Evolutionary conservation across 495 filamentous ascomycete genomes (phyloP).

Genomic region (Cercophora newfieldiana): DNA sequence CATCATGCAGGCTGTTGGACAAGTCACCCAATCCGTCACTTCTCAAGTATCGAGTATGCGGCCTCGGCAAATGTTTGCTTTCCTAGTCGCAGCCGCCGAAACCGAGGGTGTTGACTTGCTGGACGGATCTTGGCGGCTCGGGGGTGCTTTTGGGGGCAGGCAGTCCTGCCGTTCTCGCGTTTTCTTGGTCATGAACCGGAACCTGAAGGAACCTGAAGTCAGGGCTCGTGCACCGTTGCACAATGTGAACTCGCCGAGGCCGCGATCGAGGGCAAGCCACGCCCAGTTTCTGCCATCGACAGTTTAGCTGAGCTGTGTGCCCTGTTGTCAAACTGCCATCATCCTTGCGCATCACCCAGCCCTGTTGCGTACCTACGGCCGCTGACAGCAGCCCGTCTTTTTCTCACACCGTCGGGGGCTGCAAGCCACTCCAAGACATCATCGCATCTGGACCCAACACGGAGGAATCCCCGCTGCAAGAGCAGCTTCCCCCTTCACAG

Average conservation of each 20-base stretch:
- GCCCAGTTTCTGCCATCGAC: not conserved
- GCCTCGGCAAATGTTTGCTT: constrained; percentile 10
- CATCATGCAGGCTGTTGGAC: constrained; percentile 10
- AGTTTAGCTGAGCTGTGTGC: not conserved
- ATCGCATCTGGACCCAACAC: not conserved
- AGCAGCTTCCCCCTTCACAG: not conserved
- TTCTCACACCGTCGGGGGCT: constrained; percentile 2
- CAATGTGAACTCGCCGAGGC: not conserved
- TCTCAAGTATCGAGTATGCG: constrained; percentile 2
- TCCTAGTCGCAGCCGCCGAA: constrained; percentile 2
- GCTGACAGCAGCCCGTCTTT: constrained; percentile 8
- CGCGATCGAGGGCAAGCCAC: constrained; percentile 15
- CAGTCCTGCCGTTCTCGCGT: not conserved
- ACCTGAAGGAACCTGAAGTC: not conserved
- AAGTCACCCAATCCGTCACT: constrained; percentile 13
- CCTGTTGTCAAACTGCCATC: too few species aligned
- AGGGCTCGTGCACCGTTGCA: not conserved
- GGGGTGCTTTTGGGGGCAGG: too few species aligned
- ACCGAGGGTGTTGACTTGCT: not conserved
- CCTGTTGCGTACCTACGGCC: constrained; percentile 9
- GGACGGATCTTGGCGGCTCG: not conserved
- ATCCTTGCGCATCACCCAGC: too few species aligned
- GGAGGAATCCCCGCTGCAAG: not conserved
- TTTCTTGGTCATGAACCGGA: too few species aligned
- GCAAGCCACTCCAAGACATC: too few species aligned